Conservation (phyloP, 2,329 filamentous ascomycete genomes). For the Aureobasidium sp. region DNA sequence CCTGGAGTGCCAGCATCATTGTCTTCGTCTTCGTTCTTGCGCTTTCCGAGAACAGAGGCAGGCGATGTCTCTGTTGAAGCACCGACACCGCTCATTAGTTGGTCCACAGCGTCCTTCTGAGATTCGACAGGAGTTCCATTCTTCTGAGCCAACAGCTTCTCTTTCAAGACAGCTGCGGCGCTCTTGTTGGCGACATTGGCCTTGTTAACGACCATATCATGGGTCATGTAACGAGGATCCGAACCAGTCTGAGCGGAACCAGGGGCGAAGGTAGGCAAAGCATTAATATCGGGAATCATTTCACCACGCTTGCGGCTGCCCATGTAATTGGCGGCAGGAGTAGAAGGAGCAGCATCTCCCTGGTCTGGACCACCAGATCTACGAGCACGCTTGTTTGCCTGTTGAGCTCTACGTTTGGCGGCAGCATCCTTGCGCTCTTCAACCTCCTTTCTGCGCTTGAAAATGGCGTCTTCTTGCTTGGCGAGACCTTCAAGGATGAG, state of each 20-base stretch:
- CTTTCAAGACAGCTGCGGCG: slow-evolving; percentile 80
- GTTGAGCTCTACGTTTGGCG: slow-evolving; percentile 66
- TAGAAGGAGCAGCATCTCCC: slow-evolving; percentile 21
- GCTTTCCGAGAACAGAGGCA: slow-evolving; percentile 56
- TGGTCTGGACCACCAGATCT: slow-evolving; percentile 23
- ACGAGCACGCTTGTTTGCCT: slow-evolving; percentile 17
- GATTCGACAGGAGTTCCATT: slow-evolving; percentile 23
- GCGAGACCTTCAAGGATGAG: slow-evolving; percentile 80
- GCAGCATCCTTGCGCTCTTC: slow-evolving; percentile 78
- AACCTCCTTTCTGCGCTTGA: slow-evolving; percentile 74
- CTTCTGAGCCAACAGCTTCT: slow-evolving; percentile 54
- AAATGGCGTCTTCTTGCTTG: slow-evolving; percentile 89
- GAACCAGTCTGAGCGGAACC: slow-evolving; percentile 44
- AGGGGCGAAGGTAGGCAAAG: slow-evolving; percentile 52
- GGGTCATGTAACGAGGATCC: slow-evolving; percentile 55
- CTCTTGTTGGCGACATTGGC: slow-evolving; percentile 86
- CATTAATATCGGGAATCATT: slow-evolving; percentile 29
- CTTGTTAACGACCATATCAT: slow-evolving; percentile 75
- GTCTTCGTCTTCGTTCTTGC: slow-evolving; percentile 61
- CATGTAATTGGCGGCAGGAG: slow-evolving; percentile 19
- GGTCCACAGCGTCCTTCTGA: slow-evolving; percentile 18
- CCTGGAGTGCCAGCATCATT: slow-evolving; percentile 47
- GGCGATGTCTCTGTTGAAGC: slow-evolving; percentile 20
- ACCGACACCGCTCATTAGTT: slow-evolving; percentile 12
- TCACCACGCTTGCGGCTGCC: slow-evolving; percentile 20